Conservation (phyloP, 2,329 filamentous ascomycete genomes). For the Magnaporthales sp. region DNA sequence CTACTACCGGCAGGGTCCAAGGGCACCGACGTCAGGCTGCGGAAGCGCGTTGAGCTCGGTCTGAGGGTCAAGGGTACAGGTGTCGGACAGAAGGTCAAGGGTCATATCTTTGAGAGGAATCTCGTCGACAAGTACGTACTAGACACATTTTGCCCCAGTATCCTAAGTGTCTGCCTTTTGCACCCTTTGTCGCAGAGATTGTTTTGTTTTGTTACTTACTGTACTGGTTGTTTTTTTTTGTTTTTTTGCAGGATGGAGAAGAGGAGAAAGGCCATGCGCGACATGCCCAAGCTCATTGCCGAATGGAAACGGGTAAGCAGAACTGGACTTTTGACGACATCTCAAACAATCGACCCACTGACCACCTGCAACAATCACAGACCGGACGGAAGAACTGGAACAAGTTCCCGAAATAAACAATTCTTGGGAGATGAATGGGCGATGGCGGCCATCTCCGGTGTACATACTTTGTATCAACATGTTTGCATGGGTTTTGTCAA, state of each 20-base stretch:
- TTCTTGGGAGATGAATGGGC: not conserved
- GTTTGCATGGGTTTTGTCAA: slow-evolving; percentile 2
- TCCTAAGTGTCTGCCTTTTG: slow-evolving; percentile 4
- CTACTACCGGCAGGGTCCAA: slow-evolving; percentile 71
- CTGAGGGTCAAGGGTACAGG: slow-evolving; percentile 86
- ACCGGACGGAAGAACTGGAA: slow-evolving; percentile 46
- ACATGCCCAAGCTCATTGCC: slow-evolving; percentile 87
- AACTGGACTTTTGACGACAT: not conserved
- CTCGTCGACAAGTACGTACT: slow-evolving; percentile 60
- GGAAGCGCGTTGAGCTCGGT: slow-evolving; percentile 68
- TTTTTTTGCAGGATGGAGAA: slow-evolving; percentile 61
- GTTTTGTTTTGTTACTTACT: not conserved
- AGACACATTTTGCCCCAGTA: slow-evolving; percentile 12
- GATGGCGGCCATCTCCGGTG: slow-evolving; percentile 2
- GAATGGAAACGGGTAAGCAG: slow-evolving; percentile 80
- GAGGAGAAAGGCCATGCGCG: slow-evolving; percentile 84
- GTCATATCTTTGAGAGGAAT: slow-evolving; percentile 84
- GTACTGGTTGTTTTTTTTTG: not conserved
- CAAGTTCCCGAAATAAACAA: slow-evolving; percentile 46
- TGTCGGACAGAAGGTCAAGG: slow-evolving; percentile 88
- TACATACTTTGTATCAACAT: slow-evolving; percentile 8
- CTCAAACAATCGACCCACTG: not conserved
- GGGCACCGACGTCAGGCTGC: slow-evolving; percentile 61
- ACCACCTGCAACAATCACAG: slow-evolving; percentile 21
- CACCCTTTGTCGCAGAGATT: not conserved